Conservation (phyloP, 345 rosid species). For the Pseudoturritis turrita region DNA sequence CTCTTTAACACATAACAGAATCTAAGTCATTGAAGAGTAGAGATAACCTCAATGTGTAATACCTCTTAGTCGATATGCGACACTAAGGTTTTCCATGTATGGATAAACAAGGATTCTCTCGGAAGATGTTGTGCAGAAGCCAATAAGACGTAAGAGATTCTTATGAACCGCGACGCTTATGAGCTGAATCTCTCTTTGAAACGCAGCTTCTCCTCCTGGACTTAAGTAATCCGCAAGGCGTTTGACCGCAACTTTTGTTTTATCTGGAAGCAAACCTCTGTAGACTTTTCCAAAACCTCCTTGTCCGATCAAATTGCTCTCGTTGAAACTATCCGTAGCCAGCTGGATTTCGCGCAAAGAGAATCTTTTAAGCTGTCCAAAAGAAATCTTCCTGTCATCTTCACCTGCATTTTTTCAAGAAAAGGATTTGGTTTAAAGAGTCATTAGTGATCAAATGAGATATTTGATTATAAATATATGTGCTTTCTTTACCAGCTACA, state of each 20-base stretch:
- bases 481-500: slow-evolving; percentile 51
- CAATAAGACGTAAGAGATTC: slow-evolving; percentile 77
- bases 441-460: not conserved
- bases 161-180: slow-evolving; percentile 83
- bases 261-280: slow-evolving; percentile 75
- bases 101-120: slow-evolving; percentile 93
- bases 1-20: not conserved
- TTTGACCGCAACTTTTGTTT: slow-evolving; percentile 74
- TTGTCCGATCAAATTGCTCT: slow-evolving; percentile 71
- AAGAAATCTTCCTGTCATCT: slow-evolving; percentile 58
- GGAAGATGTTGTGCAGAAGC: slow-evolving; percentile 66
- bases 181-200: slow-evolving; percentile 72
- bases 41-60: not conserved
- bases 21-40: not conserved
- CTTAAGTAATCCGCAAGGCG: slow-evolving; percentile 68
- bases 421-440: not conserved
- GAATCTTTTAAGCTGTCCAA: slow-evolving; percentile 71
- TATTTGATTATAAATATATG: not conserved
- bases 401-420: slow-evolving; percentile 51
- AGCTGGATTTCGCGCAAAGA: slow-evolving; percentile 73
- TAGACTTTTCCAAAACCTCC: slow-evolving; percentile 97
- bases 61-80: slow-evolving; percentile 81
- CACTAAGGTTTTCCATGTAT: slow-evolving; percentile 84
- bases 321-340: slow-evolving; percentile 83
- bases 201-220: slow-evolving; percentile 90